phyloP scores from a whole-genome alignment of 2,329 filamentous ascomycete genomes.

The Sporothrix variecibatus region DNA sequence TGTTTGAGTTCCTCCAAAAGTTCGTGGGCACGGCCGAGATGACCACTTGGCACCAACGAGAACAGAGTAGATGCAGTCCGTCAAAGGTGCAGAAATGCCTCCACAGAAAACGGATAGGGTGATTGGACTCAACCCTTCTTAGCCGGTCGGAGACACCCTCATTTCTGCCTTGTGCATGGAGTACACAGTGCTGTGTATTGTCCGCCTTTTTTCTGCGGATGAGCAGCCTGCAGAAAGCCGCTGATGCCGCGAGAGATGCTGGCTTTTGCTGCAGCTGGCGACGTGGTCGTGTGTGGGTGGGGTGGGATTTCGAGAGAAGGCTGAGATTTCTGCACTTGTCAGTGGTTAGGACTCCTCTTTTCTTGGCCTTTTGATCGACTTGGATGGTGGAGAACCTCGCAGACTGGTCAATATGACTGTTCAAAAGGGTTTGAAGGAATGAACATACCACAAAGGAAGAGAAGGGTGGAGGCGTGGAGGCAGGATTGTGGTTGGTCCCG shows the following conservation, averaged over 20 bases:
- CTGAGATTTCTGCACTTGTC: neutral
- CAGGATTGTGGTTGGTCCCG: neutral
- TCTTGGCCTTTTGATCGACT: neutral
- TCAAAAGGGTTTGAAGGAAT: neutral
- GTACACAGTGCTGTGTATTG: no score
- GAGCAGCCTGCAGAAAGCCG: constrained; percentile 9
- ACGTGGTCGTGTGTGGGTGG: constrained; percentile 11
- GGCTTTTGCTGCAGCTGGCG: neutral
- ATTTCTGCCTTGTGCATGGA: neutral
- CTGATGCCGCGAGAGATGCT: neutral
- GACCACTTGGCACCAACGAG: neutral
- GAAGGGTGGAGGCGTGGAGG: neutral
- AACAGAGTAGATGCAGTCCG: neutral
- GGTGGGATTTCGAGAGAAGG: constrained; percentile 14
- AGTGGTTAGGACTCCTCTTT: neutral
- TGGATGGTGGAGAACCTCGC: neutral
- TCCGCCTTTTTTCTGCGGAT: neutral
- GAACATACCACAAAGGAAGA: neutral
- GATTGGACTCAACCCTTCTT: neutral
- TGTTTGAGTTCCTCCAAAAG: neutral
- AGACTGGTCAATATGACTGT: neutral
- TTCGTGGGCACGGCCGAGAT: neutral
- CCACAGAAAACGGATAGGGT: neutral
- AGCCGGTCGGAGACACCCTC: neutral
- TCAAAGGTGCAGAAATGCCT: neutral